Evolutionary conservation across 2,329 filamentous ascomycete genomes (phyloP), one percentile per base, ranked within the genome.

Genomic region (Trichoderma endophyticum): DNA sequence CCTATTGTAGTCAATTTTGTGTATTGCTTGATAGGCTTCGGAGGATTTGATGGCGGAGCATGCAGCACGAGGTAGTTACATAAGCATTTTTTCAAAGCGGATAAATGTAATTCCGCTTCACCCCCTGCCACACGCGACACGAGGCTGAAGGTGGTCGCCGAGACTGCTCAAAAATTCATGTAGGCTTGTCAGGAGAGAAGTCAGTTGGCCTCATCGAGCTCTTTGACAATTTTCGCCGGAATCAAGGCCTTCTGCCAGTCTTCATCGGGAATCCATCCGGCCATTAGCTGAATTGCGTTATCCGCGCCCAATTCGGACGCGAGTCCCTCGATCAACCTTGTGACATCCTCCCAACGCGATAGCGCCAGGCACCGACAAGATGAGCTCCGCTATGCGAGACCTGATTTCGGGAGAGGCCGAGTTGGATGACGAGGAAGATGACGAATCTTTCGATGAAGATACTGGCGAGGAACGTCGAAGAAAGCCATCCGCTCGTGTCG

Each of bases 341-440:
- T 68, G 36, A 61, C 62, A 63, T 71, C 34, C 56, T n/a, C 51
- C 9, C 43, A 60, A 73, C 67, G 62, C 72, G 67, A 62, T 71
- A 65, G 51, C 68, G 43, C 56, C 48, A 26, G 39, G 36, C 26
- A 74, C 61, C 71, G 73, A 78, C 76, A 80, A 88, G 78, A 91
- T 91, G 89, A 90, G 88, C 80, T 85, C 81, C 79, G 85, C 82
- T 63, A 90, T 93, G 88, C 89, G 88, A 81, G 90, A 94, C 80
- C 85, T 98, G 79, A 91, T 99, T 78, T 91, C 95, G 77, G 91
- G 90, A 75, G 91, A 94, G 84, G 96, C 95, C 76, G 91, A 97
- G 82, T 85, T 98, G 73, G 95, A 95, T 79, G 91, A 91, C 30
- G 93, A 96, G 71, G 93, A 95, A 75, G 93, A 95, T 68, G 94